Percentiles rank a stretch among this genome's conserved stretches.
Evolutionary conservation across 208 protist genomes (phyloP).

Genomic region (Acanthamoeba polyphaga): DNA sequence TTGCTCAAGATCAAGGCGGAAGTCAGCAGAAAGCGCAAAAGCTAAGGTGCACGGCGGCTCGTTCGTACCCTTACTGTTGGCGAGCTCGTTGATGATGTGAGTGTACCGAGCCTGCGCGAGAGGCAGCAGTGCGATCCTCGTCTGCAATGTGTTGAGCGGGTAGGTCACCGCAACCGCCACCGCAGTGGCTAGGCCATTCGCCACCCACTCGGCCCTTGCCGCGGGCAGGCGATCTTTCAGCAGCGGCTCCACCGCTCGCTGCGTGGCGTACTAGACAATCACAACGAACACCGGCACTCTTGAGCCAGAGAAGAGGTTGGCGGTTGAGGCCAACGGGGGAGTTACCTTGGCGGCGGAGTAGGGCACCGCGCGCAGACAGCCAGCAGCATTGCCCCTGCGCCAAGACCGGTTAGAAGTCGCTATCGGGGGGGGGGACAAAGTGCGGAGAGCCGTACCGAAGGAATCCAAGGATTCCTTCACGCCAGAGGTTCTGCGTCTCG

Average conservation of each 20-base stretch:
- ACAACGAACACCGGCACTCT: not conserved
- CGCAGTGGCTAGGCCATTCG: not conserved
- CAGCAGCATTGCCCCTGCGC: not conserved
- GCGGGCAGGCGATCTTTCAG: not conserved
- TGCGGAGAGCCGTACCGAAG: not conserved
- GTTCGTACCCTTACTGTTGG: not conserved
- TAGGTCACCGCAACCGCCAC: conserved; percentile 19
- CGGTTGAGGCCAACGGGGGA: not conserved
- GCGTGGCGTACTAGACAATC: not conserved
- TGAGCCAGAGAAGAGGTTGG: not conserved
- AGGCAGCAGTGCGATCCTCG: not conserved
- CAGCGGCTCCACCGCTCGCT: not conserved
- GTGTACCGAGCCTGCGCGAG: not conserved
- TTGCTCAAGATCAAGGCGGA: too few species aligned
- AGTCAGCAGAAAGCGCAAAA: not conserved
- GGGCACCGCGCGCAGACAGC: not conserved
- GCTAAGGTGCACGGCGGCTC: too few species aligned
- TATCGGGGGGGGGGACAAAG: not conserved
- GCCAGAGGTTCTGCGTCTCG: conserved; percentile 40
- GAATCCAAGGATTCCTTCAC: not conserved
- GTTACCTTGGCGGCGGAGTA: not conserved
- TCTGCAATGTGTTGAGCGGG: conserved; percentile 21
- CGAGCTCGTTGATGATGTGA: not conserved
- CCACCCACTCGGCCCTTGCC: not conserved
- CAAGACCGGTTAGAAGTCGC: too few species aligned